phyloP scores from a whole-genome alignment of 176 grass and related monocot species.

The Carex parvula region DNA sequence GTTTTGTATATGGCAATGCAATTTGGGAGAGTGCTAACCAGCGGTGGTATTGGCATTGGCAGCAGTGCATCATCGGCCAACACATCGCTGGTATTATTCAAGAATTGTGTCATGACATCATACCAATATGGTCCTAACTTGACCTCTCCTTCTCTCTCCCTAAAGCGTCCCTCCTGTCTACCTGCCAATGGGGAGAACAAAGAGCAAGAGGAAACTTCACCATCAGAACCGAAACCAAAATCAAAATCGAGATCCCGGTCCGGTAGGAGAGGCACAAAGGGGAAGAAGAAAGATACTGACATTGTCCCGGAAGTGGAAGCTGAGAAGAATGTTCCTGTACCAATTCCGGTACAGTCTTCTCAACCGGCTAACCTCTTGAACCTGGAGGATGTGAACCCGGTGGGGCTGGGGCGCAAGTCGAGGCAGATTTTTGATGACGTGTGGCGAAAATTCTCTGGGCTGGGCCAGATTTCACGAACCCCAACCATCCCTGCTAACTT shows the following conservation, averaged over 20 bases:
- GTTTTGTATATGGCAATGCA: conserved; percentile 3
- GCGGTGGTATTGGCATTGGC: conserved; percentile 15
- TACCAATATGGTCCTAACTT: neutral
- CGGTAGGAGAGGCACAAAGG: conserved; percentile 6
- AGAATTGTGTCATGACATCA: conserved; percentile 22
- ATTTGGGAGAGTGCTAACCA: conserved; percentile 15
- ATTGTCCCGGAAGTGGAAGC: conserved; percentile 4
- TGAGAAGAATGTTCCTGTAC: neutral
- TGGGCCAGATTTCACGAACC: conserved; percentile 88
- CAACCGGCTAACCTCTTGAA: conserved; percentile 40
- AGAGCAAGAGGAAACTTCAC: neutral
- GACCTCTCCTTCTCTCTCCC: conserved; percentile 3
- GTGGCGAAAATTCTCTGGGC: conserved; percentile 96
- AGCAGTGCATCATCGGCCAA: neutral
- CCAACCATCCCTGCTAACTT: conserved; percentile 45
- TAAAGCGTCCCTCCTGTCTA: neutral
- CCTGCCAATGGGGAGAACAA: neutral
- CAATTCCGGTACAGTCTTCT: conserved; percentile 22
- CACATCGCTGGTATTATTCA: conserved; percentile 5
- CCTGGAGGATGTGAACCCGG: conserved; percentile 80
- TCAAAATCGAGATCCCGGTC: neutral
- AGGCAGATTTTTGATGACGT: conserved; percentile 96
- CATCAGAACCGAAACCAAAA: neutral
- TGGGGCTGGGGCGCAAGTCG: conserved; percentile 73
- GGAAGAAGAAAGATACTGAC: conserved; percentile 22